Evolutionary conservation across 148 eudicot genomes (phyloP), one percentile per base, ranked within the genome.

Genomic region (Chenopodium berlandieri): DNA sequence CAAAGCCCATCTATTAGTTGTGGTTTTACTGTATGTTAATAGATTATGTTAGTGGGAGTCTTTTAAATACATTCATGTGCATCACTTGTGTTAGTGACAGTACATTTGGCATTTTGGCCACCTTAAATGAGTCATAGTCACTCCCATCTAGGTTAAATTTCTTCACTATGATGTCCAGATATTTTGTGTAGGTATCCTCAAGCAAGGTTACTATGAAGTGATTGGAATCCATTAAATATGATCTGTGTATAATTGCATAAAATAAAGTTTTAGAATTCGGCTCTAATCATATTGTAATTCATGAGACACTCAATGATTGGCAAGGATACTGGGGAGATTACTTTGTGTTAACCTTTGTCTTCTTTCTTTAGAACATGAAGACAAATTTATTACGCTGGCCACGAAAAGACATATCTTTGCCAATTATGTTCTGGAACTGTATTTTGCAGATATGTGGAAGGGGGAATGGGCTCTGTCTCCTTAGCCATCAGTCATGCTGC

Each of bases 391-490:
- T 13, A 27, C 17, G 22, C 2, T 65, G 47, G 52, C 22, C 62
- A 60, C 14, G 47, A 19, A 62, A 67, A n/a, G 62, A 63, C 8
- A n/a, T 70, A 13, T 12, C 22, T 9, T 31, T 52, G 12, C 22
- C 22, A 31, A 1, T 77, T 73, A 60, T 40, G 2, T 40, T 77
- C n/a, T 2, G 56, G 10, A 64, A 58, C 78, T 78, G 20, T 56
- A 46, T 69, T 71, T 32, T 80, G 68, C 78, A 88, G 90, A 83
- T 85, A 88, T 73, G 90, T 88, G 17, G 89, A 88, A 77, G 90
- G 97, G 66, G 97, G 97, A 47, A 92, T 92, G 97, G 97, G 97
- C 48, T 87, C 91, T 64, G 91, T 92, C 58, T 92, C 97, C n/a
- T 79, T 62, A 80, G 90, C 97, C 71, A 91, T 92, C 66, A 83